Percentiles rank a stretch among this genome's conserved stretches.
These are phyloP conservation scores for Colletotrichum gigasporum DNA, from an alignment of 2,329 filamentous ascomycete species.

Conservation along the genomic window DNA sequence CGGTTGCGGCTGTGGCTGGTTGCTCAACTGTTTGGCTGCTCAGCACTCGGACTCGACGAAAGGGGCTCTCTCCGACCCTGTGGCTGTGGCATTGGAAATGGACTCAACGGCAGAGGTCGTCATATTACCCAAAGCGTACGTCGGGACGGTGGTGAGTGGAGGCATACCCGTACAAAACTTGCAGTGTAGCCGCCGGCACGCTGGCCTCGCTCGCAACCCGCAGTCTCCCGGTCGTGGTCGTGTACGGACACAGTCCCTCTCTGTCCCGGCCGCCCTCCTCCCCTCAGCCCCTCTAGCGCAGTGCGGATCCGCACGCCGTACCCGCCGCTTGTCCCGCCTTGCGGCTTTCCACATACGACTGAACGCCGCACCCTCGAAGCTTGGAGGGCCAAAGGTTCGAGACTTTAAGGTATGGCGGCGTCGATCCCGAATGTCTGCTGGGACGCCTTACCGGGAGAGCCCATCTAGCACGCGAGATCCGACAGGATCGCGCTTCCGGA, in stretches of 20 bases:
- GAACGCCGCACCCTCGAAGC: too few relatives aligned
- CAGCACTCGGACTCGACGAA: too few relatives aligned
- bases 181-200: not conserved
- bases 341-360: too few relatives aligned
- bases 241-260: too few relatives aligned
- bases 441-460: not conserved
- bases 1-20: too few relatives aligned
- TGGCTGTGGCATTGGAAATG: too few relatives aligned
- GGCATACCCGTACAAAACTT: not conserved
- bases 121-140: not conserved
- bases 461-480: not conserved
- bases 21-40: too few relatives aligned
- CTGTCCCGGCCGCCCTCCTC: too few relatives aligned
- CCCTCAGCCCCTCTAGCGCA: too few relatives aligned
- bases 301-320: too few relatives aligned
- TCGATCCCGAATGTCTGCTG: conserved; percentile 12
- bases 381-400: not conserved
- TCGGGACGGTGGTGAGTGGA: conserved; percentile 6
- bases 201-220: not conserved
- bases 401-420: conserved; percentile 1
- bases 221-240: not conserved
- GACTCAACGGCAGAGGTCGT: not conserved
- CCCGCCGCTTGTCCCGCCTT: too few relatives aligned
- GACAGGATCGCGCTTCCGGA: not conserved
- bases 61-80: too few relatives aligned